Base-by-base conservation (phyloP, 108 stramenopile species). In the Skeletonema grethae region DNA sequence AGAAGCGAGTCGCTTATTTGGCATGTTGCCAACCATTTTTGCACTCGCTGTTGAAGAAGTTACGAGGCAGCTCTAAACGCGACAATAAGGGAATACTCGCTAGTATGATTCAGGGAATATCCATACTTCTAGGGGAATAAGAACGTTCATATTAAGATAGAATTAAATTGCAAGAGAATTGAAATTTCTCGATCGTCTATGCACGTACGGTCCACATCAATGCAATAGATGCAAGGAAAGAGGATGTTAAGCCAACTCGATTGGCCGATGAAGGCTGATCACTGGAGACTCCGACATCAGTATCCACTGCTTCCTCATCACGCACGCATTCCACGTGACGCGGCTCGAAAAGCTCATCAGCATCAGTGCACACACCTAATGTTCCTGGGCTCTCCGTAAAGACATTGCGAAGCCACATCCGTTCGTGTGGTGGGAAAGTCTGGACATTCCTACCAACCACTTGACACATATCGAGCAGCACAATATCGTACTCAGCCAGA, bases 401-500 rank as follows among this genome's bases (percentile, higher is more conserved):
- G 2, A 84, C 84, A 34, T 84, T 74, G 7, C 84, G 75, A 12
- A 84, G 77, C 45, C 58, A 84, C 7, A 10, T 35, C 9, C 62
- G 32, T 12, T 46, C 7, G 57, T 84, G 45, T 18, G 70, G 38
- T 13, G 46, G 30, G 15, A 18, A 31, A 29, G 12, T n/a, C 41
- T n/a, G 1, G 57, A 76, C 41, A 15, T 43, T n/a, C 0, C 41
- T 15, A n/a, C 83, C 83, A 58, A 82, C 82, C 8, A 84, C 38
- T 29, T 38, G 29, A 46, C 85, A 86, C 3, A 20, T 0, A 41
- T 82, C 82, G 0, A 79, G 63, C 2, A 61, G 73, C 10, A 82
- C 82, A 13, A 82, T 72, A 34, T 82, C 88, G 55, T 86, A 87
- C 55, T 92, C 90, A 10, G 85, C 90, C 12, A 88, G 64, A 10